A percentile compares a stretch with the other conserved stretches of the same genome.
Conservation (phyloP, 148 eudicot genomes). For the Diospyros lotus region DNA sequence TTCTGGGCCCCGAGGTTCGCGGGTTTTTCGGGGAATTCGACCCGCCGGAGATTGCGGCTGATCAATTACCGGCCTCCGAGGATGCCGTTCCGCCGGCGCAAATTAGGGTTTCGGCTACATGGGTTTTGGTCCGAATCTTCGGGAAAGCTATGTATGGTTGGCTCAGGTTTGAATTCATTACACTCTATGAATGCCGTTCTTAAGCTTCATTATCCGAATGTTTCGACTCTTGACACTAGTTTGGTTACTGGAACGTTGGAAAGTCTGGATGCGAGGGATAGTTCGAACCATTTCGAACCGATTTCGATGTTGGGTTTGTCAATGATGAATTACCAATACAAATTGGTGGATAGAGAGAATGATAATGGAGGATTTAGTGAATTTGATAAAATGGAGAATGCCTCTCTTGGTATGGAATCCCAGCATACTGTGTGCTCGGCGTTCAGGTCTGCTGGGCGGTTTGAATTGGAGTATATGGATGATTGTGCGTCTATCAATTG, state of each 20-base stretch:
- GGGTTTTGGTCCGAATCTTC: slow-evolving; percentile 66
- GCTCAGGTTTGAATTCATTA: slow-evolving; percentile 32
- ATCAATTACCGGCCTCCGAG: slow-evolving; percentile 40
- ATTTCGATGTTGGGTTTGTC: slow-evolving; percentile 56
- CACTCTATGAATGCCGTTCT: slow-evolving; percentile 40
- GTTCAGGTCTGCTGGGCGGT: slow-evolving; percentile 25
- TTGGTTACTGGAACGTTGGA: slow-evolving; percentile 64
- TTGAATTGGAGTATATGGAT: slow-evolving; percentile 43
- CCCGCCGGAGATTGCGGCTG: slow-evolving; percentile 31
- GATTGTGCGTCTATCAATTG: slow-evolving; percentile 56
- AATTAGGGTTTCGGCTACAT: slow-evolving; percentile 25
- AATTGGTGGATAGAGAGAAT: slow-evolving; percentile 38
- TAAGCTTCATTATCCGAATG: slow-evolving; percentile 57
- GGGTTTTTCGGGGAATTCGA: slow-evolving; percentile 14
- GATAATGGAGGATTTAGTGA: slow-evolving; percentile 20
- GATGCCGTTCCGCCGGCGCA: slow-evolving; percentile 13
- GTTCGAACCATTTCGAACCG: slow-evolving; percentile 26
- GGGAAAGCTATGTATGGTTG: slow-evolving; percentile 77
- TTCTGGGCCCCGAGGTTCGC: slow-evolving; percentile 13
- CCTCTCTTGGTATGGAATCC: slow-evolving; percentile 14
- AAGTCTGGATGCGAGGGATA: slow-evolving; percentile 29
- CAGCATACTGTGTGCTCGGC: slow-evolving; percentile 22
- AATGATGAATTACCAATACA: slow-evolving; percentile 46
- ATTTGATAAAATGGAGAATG: slow-evolving; percentile 21
- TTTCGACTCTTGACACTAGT: slow-evolving; percentile 39